Evolutionary conservation across 2,329 filamentous ascomycete species (phyloP), one percentile per base, ranked within the genome.

Genomic region (Zasmidium cellare): DNA sequence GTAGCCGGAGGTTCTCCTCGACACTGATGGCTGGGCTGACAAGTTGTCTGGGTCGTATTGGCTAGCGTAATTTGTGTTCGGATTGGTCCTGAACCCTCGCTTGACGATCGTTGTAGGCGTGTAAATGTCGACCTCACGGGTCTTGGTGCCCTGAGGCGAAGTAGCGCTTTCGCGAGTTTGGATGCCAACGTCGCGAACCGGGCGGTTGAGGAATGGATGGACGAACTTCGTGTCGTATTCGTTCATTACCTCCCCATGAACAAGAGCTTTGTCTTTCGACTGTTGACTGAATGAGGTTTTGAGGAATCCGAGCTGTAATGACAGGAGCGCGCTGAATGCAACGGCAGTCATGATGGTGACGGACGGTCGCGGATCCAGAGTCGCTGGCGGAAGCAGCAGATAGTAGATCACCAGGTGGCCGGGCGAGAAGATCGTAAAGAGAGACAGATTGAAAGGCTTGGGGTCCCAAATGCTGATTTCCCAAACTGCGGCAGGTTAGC

Each of bases 151-250:
- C 19, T 65, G 64, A 6, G 67, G 67, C 2, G 68, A 72, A 31
- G 66, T 69, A 6, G 73, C 69, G 41, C 69, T 66, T 67, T 68
- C 73, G 0, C 84, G 85, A 58, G 88, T 87, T 73, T 97, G 93
- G 0, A 89, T 94, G 5, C 86, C 89, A 1, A 93, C 91, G 68
- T 89, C 84, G 64, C 87, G 80, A 64, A 96, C 90, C 3, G 89
- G 80, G 7, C 89, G 90, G 66, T 96, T 90, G n/a, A 96, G 84
- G 11, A 87, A 84, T 1, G 94, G 94, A 69, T 96, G 91, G 1
- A 99, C 94, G 70, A 89, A 97, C 77, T 99, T 99, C 66, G 86
- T 90, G 71, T 97, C 91, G 71, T 99, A 99, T 76, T 99, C 94
- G 72, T 92, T 88, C 76, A 97, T 82, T 3, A 97, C 93, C 75